Conservation (phyloP, 1,139 yeast species). For the Casaregolazyma suthepensis region DNA sequence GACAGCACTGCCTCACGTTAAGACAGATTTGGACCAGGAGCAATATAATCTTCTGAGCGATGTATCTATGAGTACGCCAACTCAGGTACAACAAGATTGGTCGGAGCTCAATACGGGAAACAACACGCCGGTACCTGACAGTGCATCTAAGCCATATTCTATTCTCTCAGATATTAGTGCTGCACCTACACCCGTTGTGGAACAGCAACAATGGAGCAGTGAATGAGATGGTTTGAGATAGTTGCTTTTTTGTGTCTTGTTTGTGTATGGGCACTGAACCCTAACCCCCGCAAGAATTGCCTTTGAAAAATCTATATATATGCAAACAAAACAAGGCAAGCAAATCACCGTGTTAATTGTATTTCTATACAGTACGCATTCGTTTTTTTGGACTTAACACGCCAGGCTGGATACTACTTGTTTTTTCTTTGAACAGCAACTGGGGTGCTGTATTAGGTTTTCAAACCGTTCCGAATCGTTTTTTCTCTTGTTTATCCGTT, state of each 20-base stretch:
- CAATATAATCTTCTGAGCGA: constrained; percentile 5
- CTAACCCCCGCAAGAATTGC: constrained; percentile 1
- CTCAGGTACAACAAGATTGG: neutral
- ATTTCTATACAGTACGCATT: neutral
- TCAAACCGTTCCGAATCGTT: neutral
- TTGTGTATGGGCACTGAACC: neutral
- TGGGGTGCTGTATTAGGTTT: neutral
- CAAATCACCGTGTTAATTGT: neutral
- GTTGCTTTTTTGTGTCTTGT: neutral
- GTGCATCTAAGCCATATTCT: neutral
- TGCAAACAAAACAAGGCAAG: neutral
- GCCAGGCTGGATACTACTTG: neutral
- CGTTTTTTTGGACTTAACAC: neutral
- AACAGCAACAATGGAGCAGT: constrained; percentile 2
- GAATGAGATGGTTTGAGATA: neutral
- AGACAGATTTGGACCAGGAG: neutral
- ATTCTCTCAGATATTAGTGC: constrained; percentile 8
- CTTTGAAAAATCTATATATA: neutral
- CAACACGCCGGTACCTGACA: constrained; percentile 1
- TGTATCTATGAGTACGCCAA: constrained; percentile 5
- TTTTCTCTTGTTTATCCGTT: neutral
- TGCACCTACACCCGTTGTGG: constrained; percentile 5
- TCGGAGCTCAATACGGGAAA: constrained; percentile 3
- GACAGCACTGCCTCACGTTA: constrained; percentile 7
- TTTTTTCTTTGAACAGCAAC: neutral